Base-by-base conservation (phyloP, 257 asterid species). In the Leonotis leonurus region DNA sequence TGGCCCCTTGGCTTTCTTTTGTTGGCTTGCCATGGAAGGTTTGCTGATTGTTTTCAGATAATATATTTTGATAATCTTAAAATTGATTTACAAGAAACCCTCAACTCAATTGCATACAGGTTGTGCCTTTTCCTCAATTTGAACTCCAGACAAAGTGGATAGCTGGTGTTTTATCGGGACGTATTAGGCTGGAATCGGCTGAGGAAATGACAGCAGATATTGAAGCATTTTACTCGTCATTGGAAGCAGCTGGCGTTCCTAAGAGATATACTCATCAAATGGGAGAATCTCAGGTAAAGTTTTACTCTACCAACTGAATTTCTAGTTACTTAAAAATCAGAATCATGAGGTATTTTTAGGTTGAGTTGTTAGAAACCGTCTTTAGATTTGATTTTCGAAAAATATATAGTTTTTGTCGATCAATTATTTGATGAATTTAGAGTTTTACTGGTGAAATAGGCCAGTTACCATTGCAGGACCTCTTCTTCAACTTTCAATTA, bases 11-110 rank as follows among this genome's bases (percentile, higher is more conserved):
- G 73, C 88, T 89, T 67, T 92, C 99, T 27, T 92, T 89, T 72
- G 88, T 92, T 57, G 99, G 99, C 57, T 59, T 92, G 77, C 95
- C 99, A 11, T 86, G 97, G 99, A 92, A 86, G 99, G 99, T 88
- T 62, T 16, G 60, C 11, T 39, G 7, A 37, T 49, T 6, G 27
- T 8, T 36, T 56, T 65, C 35, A 36, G 12, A 25, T n/a, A 16
- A 24, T 14, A 6, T 24, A 13, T 18, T 43, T 29, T 17, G 20
- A 8, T 11, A 18, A 21, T 26, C 25, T 39, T 17, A 40, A 59
- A 43, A 44, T 9, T 63, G 56, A 58, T 8, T 10, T 18, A 20
- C 26, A 43, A 11, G 1, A 17, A 62, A 36, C 14, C 35, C 5
- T 33, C 6, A 6, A 3, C 36, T 54, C 41, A 41, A 33, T 55